Evolutionary conservation across 1,284 basidiomycete species (phyloP), one percentile per base, ranked within the genome.

Genomic region (Bondarzewia mesenterica): DNA sequence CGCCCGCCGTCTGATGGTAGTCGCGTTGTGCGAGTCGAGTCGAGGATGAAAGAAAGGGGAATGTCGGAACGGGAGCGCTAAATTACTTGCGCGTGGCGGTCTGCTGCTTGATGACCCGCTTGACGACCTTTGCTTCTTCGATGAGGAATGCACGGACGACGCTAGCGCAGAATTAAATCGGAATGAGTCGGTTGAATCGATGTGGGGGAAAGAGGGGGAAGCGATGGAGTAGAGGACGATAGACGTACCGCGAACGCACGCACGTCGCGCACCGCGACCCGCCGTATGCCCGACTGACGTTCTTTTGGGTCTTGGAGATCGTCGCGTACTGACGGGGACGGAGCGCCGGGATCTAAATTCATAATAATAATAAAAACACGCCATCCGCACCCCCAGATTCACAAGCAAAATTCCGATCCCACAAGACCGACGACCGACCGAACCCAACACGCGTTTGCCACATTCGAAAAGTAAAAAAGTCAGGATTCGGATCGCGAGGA

Each of bases 61-160:
- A n/a, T 32, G n/a, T 12, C 29, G 5, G 29, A 10, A 12, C 5
- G 29, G 29, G 29, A n/a, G 5, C 5, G n/a, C 4, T 10, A 32
- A 10, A 32, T 32, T 46, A 46, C 45, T 46, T 46, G 45, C 38
- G 45, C 16, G 41, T 35, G 16, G 55, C 58, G 60, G 68, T 77
- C 64, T 77, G 79, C 68, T 87, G 85, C 81, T 97, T 97, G 79
- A 98, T 92, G 58, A 99, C 94, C 74, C 84, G 89, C 87, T 99
- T 99, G 67, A 99, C 95, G 61, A 99, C 98, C 82, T 98, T 99
- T 44, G 95, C 95, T 78, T 99, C 94, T 78, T 99, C 96, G 50
- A 99, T 91, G 55, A 99, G 75, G 85, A 99, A 99, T 56, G 96
- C 94, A 53, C 96, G 91, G 63, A 99, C 87, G 63, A 99, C 94